Evolutionary conservation across 768 basidiomycete genomes (phyloP), one percentile per base, ranked within the genome.

Genomic region (Pulveroboletus sp.): DNA sequence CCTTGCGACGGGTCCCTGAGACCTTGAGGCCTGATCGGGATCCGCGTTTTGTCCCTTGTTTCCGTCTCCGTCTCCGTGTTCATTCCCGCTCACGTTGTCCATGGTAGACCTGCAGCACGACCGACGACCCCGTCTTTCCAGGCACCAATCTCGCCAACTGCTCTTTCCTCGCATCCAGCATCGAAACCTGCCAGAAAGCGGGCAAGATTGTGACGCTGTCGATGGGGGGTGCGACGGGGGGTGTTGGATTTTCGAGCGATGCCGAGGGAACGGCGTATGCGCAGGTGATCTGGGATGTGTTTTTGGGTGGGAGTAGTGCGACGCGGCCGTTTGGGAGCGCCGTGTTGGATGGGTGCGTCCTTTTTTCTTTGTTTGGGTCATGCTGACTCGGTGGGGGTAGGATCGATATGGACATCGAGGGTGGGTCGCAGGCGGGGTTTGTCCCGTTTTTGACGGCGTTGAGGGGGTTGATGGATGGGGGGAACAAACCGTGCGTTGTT

Each of bases 251-350:
- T 60, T 59, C 72, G 35, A 79, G 76, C 39, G 82, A 81, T 48
- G 64, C 70, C 2, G 77, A 85, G 55, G 87, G 80, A 2, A 58
- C 66, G 12, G 63, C 71, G 4, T 88, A 85, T 61, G 86, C 81
- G 0, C 71, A 82, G 44, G 81, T 79, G 0, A 79, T 90, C 43
- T 89, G 87, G 87, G 43, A 66, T 42, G 50, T 85, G 41, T 87
- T 88, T 65, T 69, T 89, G 24, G 87, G 85, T 9, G 84, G 85
- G 16, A 72, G 70, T 1, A 80, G 77, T 49, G 62, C 62, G 23
- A 85, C 79, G 14, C 75, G 87, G 50, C 87, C 87, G 0, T 90
- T 90, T 56, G 87, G 87, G 21, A 65, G 55, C 50, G 87, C 85
- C 3, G 75, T 87, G 42, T 72, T 90, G 21, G 87, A 89, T 56